Evolutionary conservation across 805 yeast genomes (phyloP).

Genomic region (Cephaloascus fragrans): DNA sequence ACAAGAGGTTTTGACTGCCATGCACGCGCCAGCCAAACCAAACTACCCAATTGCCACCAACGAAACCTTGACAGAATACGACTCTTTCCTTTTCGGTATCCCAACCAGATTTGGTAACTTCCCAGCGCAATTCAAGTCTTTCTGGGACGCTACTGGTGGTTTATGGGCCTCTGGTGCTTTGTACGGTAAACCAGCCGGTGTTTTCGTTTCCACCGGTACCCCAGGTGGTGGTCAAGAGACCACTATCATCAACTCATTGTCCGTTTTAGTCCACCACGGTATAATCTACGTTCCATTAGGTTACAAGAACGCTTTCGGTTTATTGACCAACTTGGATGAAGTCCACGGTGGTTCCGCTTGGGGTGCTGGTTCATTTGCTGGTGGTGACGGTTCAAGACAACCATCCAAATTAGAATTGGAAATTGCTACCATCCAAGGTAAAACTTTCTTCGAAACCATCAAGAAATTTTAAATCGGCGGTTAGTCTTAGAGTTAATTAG

Average conservation of each 20-base stretch:
- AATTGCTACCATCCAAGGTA: slow-evolving; percentile 62
- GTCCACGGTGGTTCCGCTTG: slow-evolving; percentile 78
- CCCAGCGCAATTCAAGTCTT: slow-evolving; percentile 69
- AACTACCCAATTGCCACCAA: slow-evolving; percentile 47
- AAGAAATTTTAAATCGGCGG: slow-evolving; percentile 17
- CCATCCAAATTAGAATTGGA: slow-evolving; percentile 55
- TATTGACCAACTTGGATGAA: slow-evolving; percentile 48
- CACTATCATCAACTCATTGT: slow-evolving; percentile 50
- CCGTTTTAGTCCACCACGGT: slow-evolving; percentile 67
- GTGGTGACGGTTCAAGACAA: slow-evolving; percentile 64
- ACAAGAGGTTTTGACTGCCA: slow-evolving; percentile 44
- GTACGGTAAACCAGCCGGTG: slow-evolving; percentile 64
- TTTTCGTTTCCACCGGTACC: slow-evolving; percentile 62
- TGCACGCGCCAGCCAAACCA: slow-evolving; percentile 61
- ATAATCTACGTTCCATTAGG: slow-evolving; percentile 72
- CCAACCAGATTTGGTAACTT: slow-evolving; percentile 73
- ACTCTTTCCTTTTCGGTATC: slow-evolving; percentile 67
- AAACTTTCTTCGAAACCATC: slow-evolving; percentile 42
- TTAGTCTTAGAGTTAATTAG: too few relatives aligned
- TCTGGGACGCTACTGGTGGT: slow-evolving; percentile 72
- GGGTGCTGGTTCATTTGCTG: slow-evolving; percentile 82
- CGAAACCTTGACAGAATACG: slow-evolving; percentile 51
- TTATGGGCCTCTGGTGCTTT: slow-evolving; percentile 67
- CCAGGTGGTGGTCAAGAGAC: slow-evolving; percentile 76
- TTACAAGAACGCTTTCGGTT: slow-evolving; percentile 46